Percentiles rank a stretch among this genome's conserved stretches.
phyloP scores from a whole-genome alignment of 805 yeast genomes.

The Crinitomyces ghanaensis region DNA sequence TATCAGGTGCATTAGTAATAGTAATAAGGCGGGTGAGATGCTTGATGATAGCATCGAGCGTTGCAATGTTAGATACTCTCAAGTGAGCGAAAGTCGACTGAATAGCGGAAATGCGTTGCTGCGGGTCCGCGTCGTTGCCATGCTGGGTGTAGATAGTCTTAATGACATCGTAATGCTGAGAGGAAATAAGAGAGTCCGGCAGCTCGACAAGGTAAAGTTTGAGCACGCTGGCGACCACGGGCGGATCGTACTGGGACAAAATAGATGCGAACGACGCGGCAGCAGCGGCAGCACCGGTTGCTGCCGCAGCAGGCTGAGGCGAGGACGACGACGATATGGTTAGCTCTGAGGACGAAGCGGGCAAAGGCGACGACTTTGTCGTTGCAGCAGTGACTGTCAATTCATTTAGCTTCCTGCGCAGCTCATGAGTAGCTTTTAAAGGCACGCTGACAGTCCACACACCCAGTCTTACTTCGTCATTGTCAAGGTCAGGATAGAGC shows the following conservation, averaged over 20 bases:
- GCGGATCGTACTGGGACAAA: conserved; percentile 34
- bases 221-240: conserved; percentile 53
- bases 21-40: conserved; percentile 58
- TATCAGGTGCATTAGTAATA: conserved; percentile 30
- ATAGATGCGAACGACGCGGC: conserved; percentile 16
- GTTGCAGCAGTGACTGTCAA: too few species aligned
- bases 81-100: conserved; percentile 56
- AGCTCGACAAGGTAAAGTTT: conserved; percentile 67
- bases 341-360: too few species aligned
- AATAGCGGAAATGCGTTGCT: conserved; percentile 45
- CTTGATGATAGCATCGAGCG: conserved; percentile 67
- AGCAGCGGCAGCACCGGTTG: conserved; percentile 17
- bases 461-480: conserved; percentile 56
- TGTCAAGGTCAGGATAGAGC: conserved; percentile 49
- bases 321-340: too few species aligned
- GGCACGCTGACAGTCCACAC: conserved; percentile 62
- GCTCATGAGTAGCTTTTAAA: conserved; percentile 45
- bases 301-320: too few species aligned
- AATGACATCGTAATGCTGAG: conserved; percentile 52
- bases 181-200: conserved; percentile 65
- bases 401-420: conserved; percentile 47
- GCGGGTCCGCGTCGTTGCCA: conserved; percentile 26
- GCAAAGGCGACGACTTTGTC: too few species aligned
- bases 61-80: conserved; percentile 62
- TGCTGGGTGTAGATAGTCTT: conserved; percentile 52